phyloP scores from a whole-genome alignment of 768 basidiomycete species.

The Termitomyces sp. region DNA sequence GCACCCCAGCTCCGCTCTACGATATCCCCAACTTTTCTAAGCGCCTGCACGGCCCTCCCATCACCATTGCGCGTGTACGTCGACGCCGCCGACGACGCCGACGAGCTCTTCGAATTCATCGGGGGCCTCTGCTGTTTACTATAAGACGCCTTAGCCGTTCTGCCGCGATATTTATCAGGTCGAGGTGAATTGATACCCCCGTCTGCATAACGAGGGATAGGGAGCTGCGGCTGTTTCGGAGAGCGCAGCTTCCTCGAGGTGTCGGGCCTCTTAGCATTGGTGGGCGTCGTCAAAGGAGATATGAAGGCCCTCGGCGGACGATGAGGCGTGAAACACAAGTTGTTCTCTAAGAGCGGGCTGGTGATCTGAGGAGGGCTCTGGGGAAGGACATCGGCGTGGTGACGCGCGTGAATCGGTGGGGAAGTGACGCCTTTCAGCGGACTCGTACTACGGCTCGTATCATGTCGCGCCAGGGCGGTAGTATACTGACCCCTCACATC shows the following conservation, averaged over 20 bases:
- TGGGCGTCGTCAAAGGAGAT: not conserved
- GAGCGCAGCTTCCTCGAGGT: slow-evolving; percentile 1
- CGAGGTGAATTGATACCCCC: slow-evolving; percentile 10
- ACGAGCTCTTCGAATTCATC: slow-evolving; percentile 4
- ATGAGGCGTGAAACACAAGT: slow-evolving; percentile 49
- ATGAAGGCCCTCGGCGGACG: not conserved
- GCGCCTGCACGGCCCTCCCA: slow-evolving; percentile 18
- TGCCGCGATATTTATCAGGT: slow-evolving; percentile 11
- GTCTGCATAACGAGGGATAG: slow-evolving; percentile 2
- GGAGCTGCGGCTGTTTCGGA: not conserved
- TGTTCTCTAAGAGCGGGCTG: slow-evolving; percentile 51
- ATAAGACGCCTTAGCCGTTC: not conserved
- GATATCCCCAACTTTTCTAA: slow-evolving; percentile 30
- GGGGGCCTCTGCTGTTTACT: slow-evolving; percentile 3
- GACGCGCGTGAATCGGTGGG: not conserved
- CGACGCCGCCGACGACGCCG: slow-evolving; percentile 1
- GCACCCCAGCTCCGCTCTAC: slow-evolving; percentile 30
- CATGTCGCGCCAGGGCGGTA: slow-evolving; percentile 26
- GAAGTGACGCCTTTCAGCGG: not conserved
- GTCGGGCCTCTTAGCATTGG: not conserved
- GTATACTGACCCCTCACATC: slow-evolving; percentile 34
- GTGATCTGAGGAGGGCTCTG: slow-evolving; percentile 52
- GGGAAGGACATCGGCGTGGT: slow-evolving; percentile 30
- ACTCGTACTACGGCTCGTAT: slow-evolving; percentile 21
- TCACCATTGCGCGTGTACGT: slow-evolving; percentile 1